Conservation (phyloP, 1,284 basidiomycete species). For the Rhodofomes roseus region DNA sequence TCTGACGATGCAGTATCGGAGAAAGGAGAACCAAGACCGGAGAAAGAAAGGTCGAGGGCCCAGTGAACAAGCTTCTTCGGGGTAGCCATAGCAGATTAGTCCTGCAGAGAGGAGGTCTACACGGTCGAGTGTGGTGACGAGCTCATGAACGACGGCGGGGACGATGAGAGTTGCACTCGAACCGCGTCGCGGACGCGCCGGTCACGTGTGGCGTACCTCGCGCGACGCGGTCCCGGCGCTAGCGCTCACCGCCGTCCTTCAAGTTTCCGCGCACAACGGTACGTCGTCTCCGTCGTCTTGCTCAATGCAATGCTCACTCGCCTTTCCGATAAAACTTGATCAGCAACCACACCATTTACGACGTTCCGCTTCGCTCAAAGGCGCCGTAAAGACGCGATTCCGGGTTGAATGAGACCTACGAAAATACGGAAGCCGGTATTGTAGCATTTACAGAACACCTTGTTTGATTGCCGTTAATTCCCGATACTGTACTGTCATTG, state of each 20-base stretch:
- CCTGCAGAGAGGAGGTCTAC: background rate
- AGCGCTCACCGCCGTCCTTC: background rate
- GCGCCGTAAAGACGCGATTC: too few species aligned
- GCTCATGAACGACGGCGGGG: background rate
- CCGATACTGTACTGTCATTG: too few species aligned
- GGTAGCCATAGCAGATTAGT: conserved; percentile 8
- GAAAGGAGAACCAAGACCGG: conserved; percentile 27
- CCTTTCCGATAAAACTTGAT: too few species aligned
- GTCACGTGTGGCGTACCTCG: background rate
- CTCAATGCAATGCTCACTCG: too few species aligned
- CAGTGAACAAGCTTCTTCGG: conserved; percentile 31
- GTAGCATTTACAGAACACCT: too few species aligned
- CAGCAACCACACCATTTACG: too few species aligned
- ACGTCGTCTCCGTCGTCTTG: too few species aligned
- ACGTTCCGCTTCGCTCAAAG: too few species aligned
- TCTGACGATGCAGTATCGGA: conserved; percentile 25
- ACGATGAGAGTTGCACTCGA: background rate
- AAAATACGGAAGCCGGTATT: too few species aligned
- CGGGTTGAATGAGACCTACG: too few species aligned
- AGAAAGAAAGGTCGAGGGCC: conserved; percentile 27
- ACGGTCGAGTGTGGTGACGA: background rate
- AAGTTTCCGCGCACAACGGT: too few species aligned
- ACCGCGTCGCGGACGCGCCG: background rate
- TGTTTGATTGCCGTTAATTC: too few species aligned
- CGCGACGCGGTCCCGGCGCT: background rate